Evolutionary conservation across 371 early-diverging fungal genomes (phyloP), one percentile per base, ranked within the genome.

Genomic region (Coemansia sp.): DNA sequence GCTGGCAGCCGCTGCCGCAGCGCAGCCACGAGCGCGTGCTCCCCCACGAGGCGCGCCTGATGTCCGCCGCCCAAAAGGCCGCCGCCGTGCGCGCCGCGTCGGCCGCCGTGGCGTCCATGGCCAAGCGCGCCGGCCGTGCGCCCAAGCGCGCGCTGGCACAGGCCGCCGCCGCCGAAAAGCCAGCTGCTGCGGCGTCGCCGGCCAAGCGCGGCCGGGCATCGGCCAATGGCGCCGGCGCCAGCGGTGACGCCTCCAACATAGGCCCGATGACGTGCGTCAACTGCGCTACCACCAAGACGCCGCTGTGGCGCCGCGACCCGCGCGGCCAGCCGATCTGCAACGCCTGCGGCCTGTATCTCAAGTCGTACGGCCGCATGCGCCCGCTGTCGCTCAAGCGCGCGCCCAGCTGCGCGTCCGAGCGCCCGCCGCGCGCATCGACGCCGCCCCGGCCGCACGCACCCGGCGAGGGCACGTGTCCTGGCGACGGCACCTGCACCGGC

Each of bases 331-430:
- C 88, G n/a, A 85, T 93, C 20, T 94, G 96, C 77, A 94, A 94
- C 74, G 94, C 94, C 0, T 94, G 94, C 45, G 91, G 92, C n/a
- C 83, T 91, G 52, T 92, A 91, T 68, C 81, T 84, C 60, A 92
- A 92, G 75, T 90, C 92, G 30, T 84, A 92, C 55, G 89, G 91
- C 63, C 85, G 87, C 26, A 86, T 85, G 57, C 86, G 94, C 7
- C 94, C 94, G 48, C 83, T 83, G 53, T 88, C 89, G 86, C 82
- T 91, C 39, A 90, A 90, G 61, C 85, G 88, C 58, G 81, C 83
- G 63, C 72, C 20, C 20, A 20, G 20, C 20, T 20, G 20, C 20
- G 20, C 20, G 20, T 20, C 20, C 20, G 20, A 57, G 66, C 75
- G 36, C 57, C 72, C 79, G 57, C 67, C 62, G 16, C 20, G 60